Base-by-base conservation (phyloP, 2,329 filamentous ascomycete species). In the Pseudogymnoascus pannorum region DNA sequence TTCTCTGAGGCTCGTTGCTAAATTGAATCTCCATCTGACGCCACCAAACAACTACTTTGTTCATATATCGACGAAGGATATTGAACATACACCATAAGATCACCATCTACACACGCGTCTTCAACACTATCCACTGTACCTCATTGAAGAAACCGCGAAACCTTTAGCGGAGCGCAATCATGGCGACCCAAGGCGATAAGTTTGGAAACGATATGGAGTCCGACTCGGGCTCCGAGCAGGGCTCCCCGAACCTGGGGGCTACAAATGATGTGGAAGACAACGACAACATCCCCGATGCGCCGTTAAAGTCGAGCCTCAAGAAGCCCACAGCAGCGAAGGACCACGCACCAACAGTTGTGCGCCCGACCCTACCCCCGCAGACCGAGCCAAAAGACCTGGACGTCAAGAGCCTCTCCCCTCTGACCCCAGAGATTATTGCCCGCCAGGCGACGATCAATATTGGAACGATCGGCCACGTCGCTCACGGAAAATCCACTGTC, bases 401-500 rank as follows among this genome's bases (percentile, higher is more conserved):
- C 72, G 83, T 97, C 71, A 83, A 85, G 67, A 85, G 78, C 60
- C 81, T 99, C 70, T 91, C 83, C 67, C 93, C 94, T 62, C 81
- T 97, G 70, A 95, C 93, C 14, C 92, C 92, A 68, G 93, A 97
- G 75, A 97, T 99, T 74, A 99, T 99, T 73, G 91, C 92, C 64
- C 86, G 94, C 72, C 94, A 99, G 83, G 94, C 94, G 61, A 99
- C 94, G 61, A 97, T 97, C 82, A 97, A 97, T 79, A 97, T 97
- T 71, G 94, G 93, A 67, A 97, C 94, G 64, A 97, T 99, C 76
- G 93, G 93, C 61, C 94, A 97, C 76, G 93, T 97, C 82, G 94
- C 94, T 73, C 93, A 97, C 88, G 93, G 93, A 74, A 97, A 97
- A 77, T 96, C 91, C 64, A 99, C 94, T 20, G 94, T 99, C 58